Evolutionary conservation across 768 basidiomycete genomes (phyloP).

Genomic region (Hericium erinaceus): DNA sequence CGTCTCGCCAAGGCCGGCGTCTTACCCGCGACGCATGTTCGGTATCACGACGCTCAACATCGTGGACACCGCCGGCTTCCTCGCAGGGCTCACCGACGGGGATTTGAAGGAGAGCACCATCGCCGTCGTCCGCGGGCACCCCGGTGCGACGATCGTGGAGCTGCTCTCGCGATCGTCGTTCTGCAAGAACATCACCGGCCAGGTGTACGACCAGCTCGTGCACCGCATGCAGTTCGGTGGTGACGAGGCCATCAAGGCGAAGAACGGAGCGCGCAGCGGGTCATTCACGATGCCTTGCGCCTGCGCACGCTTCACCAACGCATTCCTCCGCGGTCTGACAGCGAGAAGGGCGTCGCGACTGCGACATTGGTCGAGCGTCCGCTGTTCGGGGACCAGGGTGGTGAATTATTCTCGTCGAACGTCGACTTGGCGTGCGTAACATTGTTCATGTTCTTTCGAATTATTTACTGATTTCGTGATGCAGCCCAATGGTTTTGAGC

Average conservation of each 20-base stretch:
- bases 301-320: slow-evolving; percentile 60
- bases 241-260: slow-evolving; percentile 97
- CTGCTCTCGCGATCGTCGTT: slow-evolving; percentile 77
- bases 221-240: slow-evolving; percentile 96
- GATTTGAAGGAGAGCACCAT: slow-evolving; percentile 60
- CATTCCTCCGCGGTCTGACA: slow-evolving; percentile 52
- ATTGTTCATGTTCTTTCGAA: slow-evolving; percentile 1
- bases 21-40: slow-evolving; percentile 83
- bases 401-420: slow-evolving; percentile 97
- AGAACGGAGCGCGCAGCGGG: slow-evolving; percentile 76
- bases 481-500: slow-evolving; percentile 80
- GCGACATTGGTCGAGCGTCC: slow-evolving; percentile 88
- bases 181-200: slow-evolving; percentile 68
- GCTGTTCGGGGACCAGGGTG: slow-evolving; percentile 74
- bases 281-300: slow-evolving; percentile 76
- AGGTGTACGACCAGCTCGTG: slow-evolving; percentile 69
- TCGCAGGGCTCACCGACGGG: slow-evolving; percentile 56
- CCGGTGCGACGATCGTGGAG: slow-evolving; percentile 92
- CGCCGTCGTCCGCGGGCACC: slow-evolving; percentile 92
- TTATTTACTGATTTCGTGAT: slow-evolving; percentile 10
- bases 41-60: slow-evolving; percentile 98
- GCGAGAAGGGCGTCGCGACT: slow-evolving; percentile 61
- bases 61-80: slow-evolving; percentile 90
- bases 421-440: slow-evolving; percentile 72
- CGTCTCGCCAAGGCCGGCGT: slow-evolving; percentile 86